These are phyloP conservation scores for Lignosus rhinocerotis DNA, from an alignment of 1,284 basidiomycete species.

Conservation along the genomic window DNA sequence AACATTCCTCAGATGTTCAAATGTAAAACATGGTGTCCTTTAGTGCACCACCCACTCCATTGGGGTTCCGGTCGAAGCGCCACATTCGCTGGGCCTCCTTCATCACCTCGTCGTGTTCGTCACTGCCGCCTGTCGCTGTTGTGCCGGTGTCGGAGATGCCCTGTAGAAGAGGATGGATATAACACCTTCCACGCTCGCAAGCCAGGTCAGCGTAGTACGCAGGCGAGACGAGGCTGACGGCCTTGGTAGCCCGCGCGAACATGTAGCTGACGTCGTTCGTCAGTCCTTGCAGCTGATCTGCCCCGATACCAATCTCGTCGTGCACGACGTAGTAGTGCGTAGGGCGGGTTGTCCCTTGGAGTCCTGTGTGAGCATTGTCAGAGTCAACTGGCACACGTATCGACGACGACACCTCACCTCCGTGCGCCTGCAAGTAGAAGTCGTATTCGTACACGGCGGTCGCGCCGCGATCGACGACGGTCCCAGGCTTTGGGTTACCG, in stretches of 20 bases:
- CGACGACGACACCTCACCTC: constrained; percentile 32
- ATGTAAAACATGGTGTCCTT: constrained; percentile 76
- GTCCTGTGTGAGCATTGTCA: constrained; percentile 26
- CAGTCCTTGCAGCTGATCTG: constrained; percentile 63
- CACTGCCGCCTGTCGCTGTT: constrained; percentile 29
- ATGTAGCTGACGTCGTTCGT: constrained; percentile 68
- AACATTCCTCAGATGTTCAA: constrained; percentile 54
- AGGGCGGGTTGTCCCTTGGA: constrained; percentile 59
- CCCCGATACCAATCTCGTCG: constrained; percentile 67
- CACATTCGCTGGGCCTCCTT: constrained; percentile 55
- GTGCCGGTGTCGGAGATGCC: constrained; percentile 48
- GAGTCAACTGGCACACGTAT: no score
- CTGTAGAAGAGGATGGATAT: constrained; percentile 64
- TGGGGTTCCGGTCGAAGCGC: constrained; percentile 35
- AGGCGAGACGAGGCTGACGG: constrained; percentile 75
- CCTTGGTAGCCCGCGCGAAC: constrained; percentile 79
- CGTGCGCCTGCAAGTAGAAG: constrained; percentile 74
- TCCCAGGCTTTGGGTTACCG: constrained; percentile 73
- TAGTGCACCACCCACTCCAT: constrained; percentile 54
- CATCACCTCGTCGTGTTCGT: constrained; percentile 50
- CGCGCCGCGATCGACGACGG: constrained; percentile 68
- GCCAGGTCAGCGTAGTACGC: constrained; percentile 77
- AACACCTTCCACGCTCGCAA: constrained; percentile 77
- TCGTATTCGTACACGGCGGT: constrained; percentile 75
- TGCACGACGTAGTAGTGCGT: constrained; percentile 80